Evolutionary conservation across 169 alveolate species (phyloP).

Genomic region (Plasmodium gallinaceum): DNA sequence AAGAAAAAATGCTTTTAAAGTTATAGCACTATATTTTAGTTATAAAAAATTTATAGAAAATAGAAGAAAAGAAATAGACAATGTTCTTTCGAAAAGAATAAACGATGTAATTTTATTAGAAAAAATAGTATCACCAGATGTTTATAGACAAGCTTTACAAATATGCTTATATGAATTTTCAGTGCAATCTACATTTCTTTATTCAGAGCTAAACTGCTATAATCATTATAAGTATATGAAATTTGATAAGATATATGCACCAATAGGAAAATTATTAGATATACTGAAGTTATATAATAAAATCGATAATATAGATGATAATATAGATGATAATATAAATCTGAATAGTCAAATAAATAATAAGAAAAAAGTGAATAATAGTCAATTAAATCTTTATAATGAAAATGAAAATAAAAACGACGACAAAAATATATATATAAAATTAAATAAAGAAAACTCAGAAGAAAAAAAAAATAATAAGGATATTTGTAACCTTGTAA

Average conservation of each 20-base stretch:
- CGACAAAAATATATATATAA: not conserved
- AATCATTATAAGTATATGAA: conserved; percentile 39
- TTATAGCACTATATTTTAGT: conserved; percentile 25
- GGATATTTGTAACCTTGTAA: not conserved
- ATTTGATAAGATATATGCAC: conserved; percentile 29
- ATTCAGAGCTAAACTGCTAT: conserved; percentile 33
- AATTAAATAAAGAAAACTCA: not conserved
- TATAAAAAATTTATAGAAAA: conserved; percentile 41
- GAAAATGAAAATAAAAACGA: not conserved
- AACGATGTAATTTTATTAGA: conserved; percentile 34
- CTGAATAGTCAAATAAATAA: too few species aligned
- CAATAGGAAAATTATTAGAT: conserved; percentile 28
- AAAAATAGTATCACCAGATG: conserved; percentile 35
- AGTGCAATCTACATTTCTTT: conserved; percentile 29
- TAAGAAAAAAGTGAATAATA: not conserved
- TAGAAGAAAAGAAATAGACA: conserved; percentile 38
- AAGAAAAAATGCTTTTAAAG: conserved; percentile 46
- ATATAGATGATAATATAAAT: not conserved
- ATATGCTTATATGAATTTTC: conserved; percentile 61
- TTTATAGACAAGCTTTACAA: conserved; percentile 44
- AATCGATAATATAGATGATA: not conserved
- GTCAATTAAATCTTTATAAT: not conserved
- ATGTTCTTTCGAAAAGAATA: conserved; percentile 25
- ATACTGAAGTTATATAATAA: conserved; percentile 42
- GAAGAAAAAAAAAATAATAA: not conserved